phyloP scores from a whole-genome alignment of 2,329 filamentous ascomycete species.

The Sclerotinia trifoliorum region DNA sequence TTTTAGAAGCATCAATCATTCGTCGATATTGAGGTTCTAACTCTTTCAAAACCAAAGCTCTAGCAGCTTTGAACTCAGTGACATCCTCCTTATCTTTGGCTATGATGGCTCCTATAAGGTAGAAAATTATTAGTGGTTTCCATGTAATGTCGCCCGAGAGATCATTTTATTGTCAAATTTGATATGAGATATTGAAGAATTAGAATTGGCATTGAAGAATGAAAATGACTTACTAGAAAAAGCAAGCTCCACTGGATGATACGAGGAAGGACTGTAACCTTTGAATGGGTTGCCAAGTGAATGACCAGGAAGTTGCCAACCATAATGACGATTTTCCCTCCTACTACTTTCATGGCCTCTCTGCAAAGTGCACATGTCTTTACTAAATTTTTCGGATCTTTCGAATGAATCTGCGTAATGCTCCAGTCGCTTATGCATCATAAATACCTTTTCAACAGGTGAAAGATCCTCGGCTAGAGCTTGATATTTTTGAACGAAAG shows the following conservation, averaged over 20 bases:
- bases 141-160: neutral
- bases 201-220: neutral
- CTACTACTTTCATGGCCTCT: neutral
- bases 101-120: conserved; percentile 4
- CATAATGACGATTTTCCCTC: conserved; percentile 16
- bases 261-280: neutral
- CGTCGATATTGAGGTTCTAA: conserved; percentile 23
- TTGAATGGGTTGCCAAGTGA: conserved; percentile 21
- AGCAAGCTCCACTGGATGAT: conserved; percentile 19
- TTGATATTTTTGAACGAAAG: conserved; percentile 5
- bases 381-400: neutral
- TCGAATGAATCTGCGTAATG: conserved; percentile 1
- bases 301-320: conserved; percentile 11
- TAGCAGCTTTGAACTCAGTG: conserved; percentile 14
- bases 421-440: conserved; percentile 11
- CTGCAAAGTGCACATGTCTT: conserved; percentile 8
- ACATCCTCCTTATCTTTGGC: conserved; percentile 15
- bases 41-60: conserved; percentile 8
- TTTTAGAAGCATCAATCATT: conserved; percentile 15
- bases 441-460: conserved; percentile 13
- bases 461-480: neutral
- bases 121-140: neutral
- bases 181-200: neutral
- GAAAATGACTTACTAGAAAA: conserved; percentile 14
- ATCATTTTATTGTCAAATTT: neutral